Evolutionary conservation across 2,329 filamentous ascomycete genomes (phyloP), one percentile per base, ranked within the genome.

Genomic region (Xylariomycetidae sp.): DNA sequence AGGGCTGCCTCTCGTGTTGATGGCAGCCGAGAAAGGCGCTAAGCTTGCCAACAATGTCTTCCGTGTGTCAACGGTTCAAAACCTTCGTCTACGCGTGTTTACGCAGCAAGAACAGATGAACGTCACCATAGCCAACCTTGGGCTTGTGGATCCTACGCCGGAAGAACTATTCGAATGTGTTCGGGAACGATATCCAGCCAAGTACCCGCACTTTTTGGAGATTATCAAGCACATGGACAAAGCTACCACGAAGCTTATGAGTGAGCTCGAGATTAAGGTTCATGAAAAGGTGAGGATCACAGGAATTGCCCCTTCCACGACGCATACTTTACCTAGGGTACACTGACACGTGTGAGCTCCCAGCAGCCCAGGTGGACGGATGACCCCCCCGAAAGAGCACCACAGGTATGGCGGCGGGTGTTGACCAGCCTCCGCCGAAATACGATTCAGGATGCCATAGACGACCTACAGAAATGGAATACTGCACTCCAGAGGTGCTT

Each of bases 341-440:
- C 8, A 7, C 30, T 37, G 14, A 25, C 10, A 14, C 19, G 19
- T n/a, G n/a, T n/a, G n/a, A n/a, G 6, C 2, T 20, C 12, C 22
- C 4, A 15, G 12, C n/a, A 39, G 34, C 37, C 37, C n/a, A 33
- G 25, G 27, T 39, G 33, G 37, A 34, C 19, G 6, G 25, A 29
- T 8, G 25, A 14, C 13, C 10, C 9, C 2, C 25, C 38, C 4
- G 28, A 28, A 8, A 24, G 31, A 16, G 35, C 16, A 6, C 20
- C 22, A 6, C 38, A 35, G 38, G 35, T 37, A 27, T 40, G 38
- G 38, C 27, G 34, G 8, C 18, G 35, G 22, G 19, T 40, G 5
- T 29, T 19, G 22, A 34, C 24, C 25, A 40, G 34, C 25, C 38
- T 40, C 17, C 25, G 38, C 12, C 10, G 17, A 6, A 19, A n/a